Evolutionary conservation across 2,329 filamentous ascomycete species (phyloP).

Genomic region (Pyrenochaeta sp.): DNA sequence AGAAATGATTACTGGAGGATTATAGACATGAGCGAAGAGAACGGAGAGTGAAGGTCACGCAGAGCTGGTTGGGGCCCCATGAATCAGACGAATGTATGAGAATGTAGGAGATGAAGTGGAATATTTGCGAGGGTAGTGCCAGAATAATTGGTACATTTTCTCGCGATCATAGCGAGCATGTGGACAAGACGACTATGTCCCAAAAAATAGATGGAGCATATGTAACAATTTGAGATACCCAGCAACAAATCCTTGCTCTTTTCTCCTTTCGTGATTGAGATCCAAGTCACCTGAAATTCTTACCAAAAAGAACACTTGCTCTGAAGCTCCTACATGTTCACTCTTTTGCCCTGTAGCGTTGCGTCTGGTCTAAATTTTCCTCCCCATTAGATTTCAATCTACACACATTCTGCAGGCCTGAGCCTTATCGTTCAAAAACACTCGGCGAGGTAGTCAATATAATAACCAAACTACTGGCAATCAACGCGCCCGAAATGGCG

Average conservation of each 20-base stretch:
- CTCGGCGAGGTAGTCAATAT: constrained; percentile 64
- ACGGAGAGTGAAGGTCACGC: neutral
- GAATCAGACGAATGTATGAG: neutral
- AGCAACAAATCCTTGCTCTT: neutral
- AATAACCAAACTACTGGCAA: constrained; percentile 67
- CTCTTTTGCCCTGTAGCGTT: no score
- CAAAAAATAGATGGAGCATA: constrained; percentile 15
- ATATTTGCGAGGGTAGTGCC: neutral
- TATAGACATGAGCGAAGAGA: neutral
- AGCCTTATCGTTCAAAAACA: constrained; percentile 50
- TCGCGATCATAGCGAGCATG: constrained; percentile 3
- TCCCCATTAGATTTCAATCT: constrained; percentile 2
- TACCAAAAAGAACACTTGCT: neutral
- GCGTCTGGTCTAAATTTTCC: neutral
- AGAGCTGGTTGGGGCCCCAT: neutral
- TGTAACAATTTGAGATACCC: constrained; percentile 35
- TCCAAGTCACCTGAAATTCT: neutral
- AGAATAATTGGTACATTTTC: neutral
- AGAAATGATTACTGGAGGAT: constrained; percentile 22
- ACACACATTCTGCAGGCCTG: no score
- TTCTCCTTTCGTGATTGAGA: neutral
- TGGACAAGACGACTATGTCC: constrained; percentile 4
- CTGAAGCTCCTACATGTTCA: no score
- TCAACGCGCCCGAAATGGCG: constrained; percentile 67
- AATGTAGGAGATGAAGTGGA: neutral